Conservation (phyloP, 169 alveolate species). For the Cryptosporidium baileyi region DNA sequence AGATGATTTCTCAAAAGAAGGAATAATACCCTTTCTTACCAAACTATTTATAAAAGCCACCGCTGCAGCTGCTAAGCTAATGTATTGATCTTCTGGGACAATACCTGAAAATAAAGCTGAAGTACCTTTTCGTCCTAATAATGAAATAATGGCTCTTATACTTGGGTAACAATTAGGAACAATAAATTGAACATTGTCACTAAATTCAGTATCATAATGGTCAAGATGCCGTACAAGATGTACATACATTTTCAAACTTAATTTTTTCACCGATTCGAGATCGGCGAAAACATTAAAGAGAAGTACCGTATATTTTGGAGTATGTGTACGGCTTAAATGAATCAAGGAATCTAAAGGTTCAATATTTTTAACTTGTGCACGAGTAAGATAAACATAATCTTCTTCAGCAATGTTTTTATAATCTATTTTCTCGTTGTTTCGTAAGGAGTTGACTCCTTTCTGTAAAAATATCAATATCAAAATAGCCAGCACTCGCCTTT, state of each 20-base stretch:
- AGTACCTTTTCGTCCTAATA: neutral
- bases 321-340: conserved; percentile 34
- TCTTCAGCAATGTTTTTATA: conserved; percentile 7
- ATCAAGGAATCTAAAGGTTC: conserved; percentile 4
- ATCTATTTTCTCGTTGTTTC: neutral
- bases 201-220: conserved; percentile 56
- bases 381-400: neutral
- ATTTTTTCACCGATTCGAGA: neutral
- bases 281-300: neutral
- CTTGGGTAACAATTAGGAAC: conserved; percentile 22
- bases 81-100: conserved; percentile 18
- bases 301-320: conserved; percentile 43
- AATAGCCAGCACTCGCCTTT: too few relatives aligned
- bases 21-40: conserved; percentile 36
- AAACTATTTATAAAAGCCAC: conserved; percentile 19
- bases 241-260: conserved; percentile 28
- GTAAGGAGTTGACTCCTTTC: neutral
- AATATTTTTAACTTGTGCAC: neutral
- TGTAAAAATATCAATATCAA: too few relatives aligned
- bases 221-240: conserved; percentile 45
- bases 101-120: conserved; percentile 15
- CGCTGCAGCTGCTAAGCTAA: neutral
- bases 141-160: neutral
- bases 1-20: conserved; percentile 17
- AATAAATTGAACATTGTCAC: conserved; percentile 47